A percentile compares a stretch with the other conserved stretches of the same genome.
Conservation (phyloP, 1,284 basidiomycete species). For the Ceratobasidium sp. region DNA sequence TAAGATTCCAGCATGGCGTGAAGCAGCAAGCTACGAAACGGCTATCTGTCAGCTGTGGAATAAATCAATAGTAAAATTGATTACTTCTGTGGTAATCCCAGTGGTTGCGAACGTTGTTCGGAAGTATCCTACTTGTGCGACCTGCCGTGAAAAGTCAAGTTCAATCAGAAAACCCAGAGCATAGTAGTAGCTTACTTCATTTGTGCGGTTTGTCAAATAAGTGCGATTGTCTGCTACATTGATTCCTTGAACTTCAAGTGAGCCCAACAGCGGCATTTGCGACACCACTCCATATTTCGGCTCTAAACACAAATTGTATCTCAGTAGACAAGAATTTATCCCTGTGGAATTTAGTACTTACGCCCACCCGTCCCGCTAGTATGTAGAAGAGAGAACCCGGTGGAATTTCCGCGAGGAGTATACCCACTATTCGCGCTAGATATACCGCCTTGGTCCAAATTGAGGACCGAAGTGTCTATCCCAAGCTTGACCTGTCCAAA, state of each 20-base stretch:
- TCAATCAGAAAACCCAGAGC: neutral
- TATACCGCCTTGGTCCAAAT: slow-evolving; percentile 30
- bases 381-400: slow-evolving; percentile 26
- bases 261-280: slow-evolving; percentile 27
- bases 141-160: neutral
- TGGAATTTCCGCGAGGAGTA: slow-evolving; percentile 22
- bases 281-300: slow-evolving; percentile 32
- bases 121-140: slow-evolving; percentile 32
- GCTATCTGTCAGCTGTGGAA: neutral
- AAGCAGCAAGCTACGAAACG: neutral
- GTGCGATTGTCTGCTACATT: slow-evolving; percentile 22
- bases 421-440: slow-evolving; percentile 30
- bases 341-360: neutral
- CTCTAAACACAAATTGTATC: neutral
- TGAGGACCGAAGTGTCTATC: slow-evolving; percentile 33
- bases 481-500: slow-evolving; percentile 33
- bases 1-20: slow-evolving; percentile 13
- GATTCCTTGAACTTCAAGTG: slow-evolving; percentile 14
- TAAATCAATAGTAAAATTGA: neutral
- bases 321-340: too few relatives aligned
- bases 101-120: slow-evolving; percentile 23
- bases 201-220: slow-evolving; percentile 26
- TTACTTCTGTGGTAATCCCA: slow-evolving; percentile 25
- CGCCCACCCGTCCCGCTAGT: slow-evolving; percentile 28
- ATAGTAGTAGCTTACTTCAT: neutral